Evolutionary conservation across 345 rosid genomes (phyloP).

Genomic region (Populus nigra): DNA sequence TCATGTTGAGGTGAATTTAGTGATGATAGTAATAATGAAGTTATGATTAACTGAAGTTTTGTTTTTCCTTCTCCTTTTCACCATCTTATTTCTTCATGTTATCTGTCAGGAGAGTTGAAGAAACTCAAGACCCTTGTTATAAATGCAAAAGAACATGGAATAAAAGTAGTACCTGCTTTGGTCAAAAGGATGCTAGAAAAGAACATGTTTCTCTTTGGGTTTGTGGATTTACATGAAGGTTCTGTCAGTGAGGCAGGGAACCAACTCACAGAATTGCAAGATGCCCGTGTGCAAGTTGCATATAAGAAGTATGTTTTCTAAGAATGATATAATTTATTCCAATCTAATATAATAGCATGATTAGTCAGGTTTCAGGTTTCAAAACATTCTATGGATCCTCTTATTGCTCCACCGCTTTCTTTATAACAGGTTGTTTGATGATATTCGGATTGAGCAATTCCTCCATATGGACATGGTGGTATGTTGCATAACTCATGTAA

Average conservation of each 20-base stretch:
- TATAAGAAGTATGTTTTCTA: constrained; percentile 48
- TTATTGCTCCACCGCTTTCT: constrained; percentile 15
- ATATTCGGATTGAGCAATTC: constrained; percentile 49
- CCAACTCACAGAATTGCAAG: constrained; percentile 50
- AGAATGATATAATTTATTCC: not conserved
- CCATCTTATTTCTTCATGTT: constrained; percentile 6
- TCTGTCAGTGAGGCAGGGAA: constrained; percentile 42
- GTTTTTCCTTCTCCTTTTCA: not conserved
- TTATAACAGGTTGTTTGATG: constrained; percentile 48
- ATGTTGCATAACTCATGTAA: constrained; percentile 13
- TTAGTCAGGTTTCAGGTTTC: not conserved
- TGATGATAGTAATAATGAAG: not conserved
- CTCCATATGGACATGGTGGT: constrained; percentile 74
- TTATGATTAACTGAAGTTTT: not conserved
- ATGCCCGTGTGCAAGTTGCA: constrained; percentile 55
- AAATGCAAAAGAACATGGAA: constrained; percentile 50
- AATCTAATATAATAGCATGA: not conserved
- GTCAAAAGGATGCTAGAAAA: constrained; percentile 68
- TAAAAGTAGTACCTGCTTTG: constrained; percentile 45
- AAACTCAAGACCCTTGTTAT: constrained; percentile 56
- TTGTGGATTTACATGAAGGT: constrained; percentile 51
- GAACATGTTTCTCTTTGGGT: constrained; percentile 67
- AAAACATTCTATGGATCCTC: not conserved
- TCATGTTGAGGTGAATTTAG: not conserved
- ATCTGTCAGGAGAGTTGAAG: constrained; percentile 63